These are phyloP conservation scores for Debaryomyces subglobosus DNA, from an alignment of 1,139 yeast genomes.

Conservation along the genomic window DNA sequence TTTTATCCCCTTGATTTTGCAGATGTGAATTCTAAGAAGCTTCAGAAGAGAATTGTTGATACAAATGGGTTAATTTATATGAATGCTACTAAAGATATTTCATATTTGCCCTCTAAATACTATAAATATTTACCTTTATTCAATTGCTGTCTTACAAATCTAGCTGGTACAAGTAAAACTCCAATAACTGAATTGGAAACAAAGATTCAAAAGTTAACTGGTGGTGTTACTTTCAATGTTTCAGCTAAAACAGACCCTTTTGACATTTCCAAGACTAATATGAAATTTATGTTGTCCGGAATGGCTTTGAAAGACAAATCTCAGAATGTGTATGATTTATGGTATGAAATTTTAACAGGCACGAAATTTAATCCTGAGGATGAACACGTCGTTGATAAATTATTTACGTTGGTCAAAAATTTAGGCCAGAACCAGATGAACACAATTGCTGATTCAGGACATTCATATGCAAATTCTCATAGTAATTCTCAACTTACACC, in stretches of 20 bases:
- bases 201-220: slow-evolving; percentile 78
- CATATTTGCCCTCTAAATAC: slow-evolving; percentile 59
- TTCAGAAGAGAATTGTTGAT: slow-evolving; percentile 57
- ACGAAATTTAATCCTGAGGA: slow-evolving; percentile 58
- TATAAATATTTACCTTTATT: slow-evolving; percentile 77
- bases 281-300: slow-evolving; percentile 63
- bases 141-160: slow-evolving; percentile 75
- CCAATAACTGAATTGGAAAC: slow-evolving; percentile 84
- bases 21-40: slow-evolving; percentile 29
- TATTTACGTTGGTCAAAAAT: slow-evolving; percentile 71
- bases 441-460: slow-evolving; percentile 84
- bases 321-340: slow-evolving; percentile 59
- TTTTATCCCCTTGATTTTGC: slow-evolving; percentile 35
- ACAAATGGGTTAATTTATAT: slow-evolving; percentile 79
- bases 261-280: slow-evolving; percentile 42
- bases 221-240: slow-evolving; percentile 71
- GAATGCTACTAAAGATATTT: slow-evolving; percentile 58
- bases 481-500: slow-evolving; percentile 68
- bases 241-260: slow-evolving; percentile 60
- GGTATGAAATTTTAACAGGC: slow-evolving; percentile 66
- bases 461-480: slow-evolving; percentile 72
- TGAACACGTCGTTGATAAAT: slow-evolving; percentile 64
- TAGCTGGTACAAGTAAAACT: slow-evolving; percentile 73
- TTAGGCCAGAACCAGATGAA: slow-evolving; percentile 80
- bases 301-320: slow-evolving; percentile 73